Base-by-base conservation (phyloP, 2,329 filamentous ascomycete genomes). In the Arthrobotrys conoides region DNA sequence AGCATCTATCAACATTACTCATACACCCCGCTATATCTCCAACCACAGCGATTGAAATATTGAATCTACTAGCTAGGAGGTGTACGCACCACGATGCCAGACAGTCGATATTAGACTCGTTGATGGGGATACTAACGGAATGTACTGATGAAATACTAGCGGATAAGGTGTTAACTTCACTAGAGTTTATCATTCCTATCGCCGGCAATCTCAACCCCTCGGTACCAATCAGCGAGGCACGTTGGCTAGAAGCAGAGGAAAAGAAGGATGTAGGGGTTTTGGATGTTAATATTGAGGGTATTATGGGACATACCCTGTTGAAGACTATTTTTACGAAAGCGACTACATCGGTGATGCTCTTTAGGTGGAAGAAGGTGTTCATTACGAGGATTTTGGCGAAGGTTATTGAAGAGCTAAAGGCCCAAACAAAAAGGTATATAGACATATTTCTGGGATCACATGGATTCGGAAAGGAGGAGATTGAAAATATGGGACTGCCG, bases 151-250 rank as follows among this genome's bases (percentile, higher is more conserved):
- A 72, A 36, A 8, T 12, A 2, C 5, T 46, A 0, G 18, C 61
- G 5, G 51, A 66, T 3, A 53, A 24, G 16, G 24, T 61, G 0
- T 12, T 73, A 0, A 30, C 49, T 0, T 12, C 33, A 8, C 6
- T 73, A 5, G 49, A 66, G 20, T 24, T 20, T 24, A 36, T 65
- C 44, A 61, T 73, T 8, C 61, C 59, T 3, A 30, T 49, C 22
- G 70, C 61, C 3, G 61, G 70, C 6, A 61, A 61, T 41, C 24
- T 67, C n/a, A 66, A 73, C 38, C 38, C 55, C 14, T 24, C 61
- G 3, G 24, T 9, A 20, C 59, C 49, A 9, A 55, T 73, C 1
- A 12, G 38, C 2, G 70, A 59, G 33, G 14, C 18, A 10, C 18
- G 33, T 10, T 73, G 70, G 70, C 9, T 22, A 20, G 18, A 38